Evolutionary conservation across 2,329 filamentous ascomycete genomes (phyloP).

Genomic region (Thyridium curvatum): DNA sequence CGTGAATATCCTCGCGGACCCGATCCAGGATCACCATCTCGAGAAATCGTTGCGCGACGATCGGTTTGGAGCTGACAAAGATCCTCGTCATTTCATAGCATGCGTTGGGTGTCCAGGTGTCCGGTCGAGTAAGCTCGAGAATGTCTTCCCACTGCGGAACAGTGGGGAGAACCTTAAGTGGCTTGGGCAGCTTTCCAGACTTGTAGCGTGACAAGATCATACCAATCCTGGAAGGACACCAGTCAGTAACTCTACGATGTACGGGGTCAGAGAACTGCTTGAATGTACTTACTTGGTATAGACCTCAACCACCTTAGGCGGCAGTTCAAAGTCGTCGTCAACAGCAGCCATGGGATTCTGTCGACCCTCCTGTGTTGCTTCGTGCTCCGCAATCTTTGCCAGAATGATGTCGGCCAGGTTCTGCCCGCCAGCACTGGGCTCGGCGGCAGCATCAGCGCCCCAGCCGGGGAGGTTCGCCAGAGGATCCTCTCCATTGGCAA

Average conservation of each 20-base stretch:
- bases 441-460: conserved; percentile 29
- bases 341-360: conserved; percentile 45
- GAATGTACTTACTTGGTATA: conserved; percentile 81
- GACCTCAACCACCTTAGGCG: conserved; percentile 87
- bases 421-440: not conserved
- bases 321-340: conserved; percentile 71
- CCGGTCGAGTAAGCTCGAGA: conserved; percentile 75
- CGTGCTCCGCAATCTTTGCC: conserved; percentile 87
- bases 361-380: conserved; percentile 47
- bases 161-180: conserved; percentile 93
- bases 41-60: conserved; percentile 77
- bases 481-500: conserved; percentile 65
- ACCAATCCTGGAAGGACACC: conserved; percentile 55
- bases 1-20: conserved; percentile 73
- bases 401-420: conserved; percentile 92
- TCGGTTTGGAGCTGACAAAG: conserved; percentile 79
- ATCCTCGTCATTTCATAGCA: conserved; percentile 86
- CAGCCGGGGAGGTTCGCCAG: conserved; percentile 59
- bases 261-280: no score
- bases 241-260: conserved; percentile 7
- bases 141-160: conserved; percentile 71
- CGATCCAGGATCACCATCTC: conserved; percentile 81
- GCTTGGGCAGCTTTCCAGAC: conserved; percentile 92
- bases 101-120: conserved; percentile 66
- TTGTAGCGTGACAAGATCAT: conserved; percentile 88